Percentiles rank a stretch among this genome's conserved stretches.
phyloP scores from a whole-genome alignment of 2,329 filamentous ascomycete species.

The Xylariales sp. region DNA sequence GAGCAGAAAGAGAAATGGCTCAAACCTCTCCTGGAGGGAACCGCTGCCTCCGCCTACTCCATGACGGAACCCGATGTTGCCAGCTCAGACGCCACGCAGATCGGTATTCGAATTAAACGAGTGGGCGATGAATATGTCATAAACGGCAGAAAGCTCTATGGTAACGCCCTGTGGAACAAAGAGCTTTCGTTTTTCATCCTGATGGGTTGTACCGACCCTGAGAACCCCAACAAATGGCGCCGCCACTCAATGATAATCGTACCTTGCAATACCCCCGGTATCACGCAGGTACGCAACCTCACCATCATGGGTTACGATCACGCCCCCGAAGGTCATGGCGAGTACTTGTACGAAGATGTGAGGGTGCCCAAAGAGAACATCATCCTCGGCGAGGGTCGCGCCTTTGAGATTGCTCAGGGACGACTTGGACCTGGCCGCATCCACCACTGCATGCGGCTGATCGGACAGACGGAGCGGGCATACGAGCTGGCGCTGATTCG shows the following conservation, averaged over 20 bases:
- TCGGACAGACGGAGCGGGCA: slow-evolving; percentile 36
- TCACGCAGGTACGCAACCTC: slow-evolving; percentile 32
- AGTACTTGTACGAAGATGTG: slow-evolving; percentile 35
- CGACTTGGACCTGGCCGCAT: slow-evolving; percentile 34
- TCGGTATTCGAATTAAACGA: slow-evolving; percentile 29
- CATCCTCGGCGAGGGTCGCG: slow-evolving; percentile 33
- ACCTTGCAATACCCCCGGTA: slow-evolving; percentile 28
- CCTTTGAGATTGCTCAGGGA: slow-evolving; percentile 37
- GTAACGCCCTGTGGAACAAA: slow-evolving; percentile 33
- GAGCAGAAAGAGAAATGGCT: slow-evolving; percentile 47
- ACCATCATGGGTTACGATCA: slow-evolving; percentile 37
- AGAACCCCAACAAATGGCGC: slow-evolving; percentile 32
- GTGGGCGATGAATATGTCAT: slow-evolving; percentile 32
- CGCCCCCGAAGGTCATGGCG: slow-evolving; percentile 36
- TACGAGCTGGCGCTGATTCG: slow-evolving; percentile 33
- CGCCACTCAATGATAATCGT: slow-evolving; percentile 34
- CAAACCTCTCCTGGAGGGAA: slow-evolving; percentile 41
- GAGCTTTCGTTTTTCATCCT: slow-evolving; percentile 26
- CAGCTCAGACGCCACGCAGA: slow-evolving; percentile 44
- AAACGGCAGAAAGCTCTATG: slow-evolving; percentile 35
- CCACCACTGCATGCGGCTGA: slow-evolving; percentile 36
- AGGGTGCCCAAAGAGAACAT: slow-evolving; percentile 34
- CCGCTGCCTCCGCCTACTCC: slow-evolving; percentile 43
- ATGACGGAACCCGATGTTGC: slow-evolving; percentile 48
- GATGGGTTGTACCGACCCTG: slow-evolving; percentile 31